phyloP scores from a whole-genome alignment of 2,329 filamentous ascomycete species.

The Colletotrichum chlorophyti region DNA sequence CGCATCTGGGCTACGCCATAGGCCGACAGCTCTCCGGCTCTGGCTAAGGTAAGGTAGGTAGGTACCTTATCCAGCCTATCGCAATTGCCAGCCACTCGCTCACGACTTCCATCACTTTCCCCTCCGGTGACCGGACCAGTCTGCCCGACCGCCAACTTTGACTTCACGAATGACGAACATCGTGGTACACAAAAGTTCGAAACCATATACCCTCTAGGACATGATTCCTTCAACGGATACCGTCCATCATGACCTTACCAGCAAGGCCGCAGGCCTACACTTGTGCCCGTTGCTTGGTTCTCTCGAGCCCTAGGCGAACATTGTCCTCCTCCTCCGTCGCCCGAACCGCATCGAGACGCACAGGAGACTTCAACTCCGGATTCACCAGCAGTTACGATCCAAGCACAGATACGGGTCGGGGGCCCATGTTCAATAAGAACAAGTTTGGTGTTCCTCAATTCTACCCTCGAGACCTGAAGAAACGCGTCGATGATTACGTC shows the following conservation, averaged over 20 bases:
- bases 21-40: constrained; percentile 7
- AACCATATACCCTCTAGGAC: not conserved
- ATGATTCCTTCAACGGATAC: constrained; percentile 16
- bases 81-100: constrained; percentile 4
- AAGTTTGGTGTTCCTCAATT: constrained; percentile 67
- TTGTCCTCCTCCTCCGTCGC: constrained; percentile 38
- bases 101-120: constrained; percentile 12
- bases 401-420: constrained; percentile 56
- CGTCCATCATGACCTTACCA: constrained; percentile 21
- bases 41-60: too few species aligned
- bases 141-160: not conserved
- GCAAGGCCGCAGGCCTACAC: constrained; percentile 24
- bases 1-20: constrained; percentile 16
- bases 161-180: not conserved
- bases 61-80: constrained; percentile 20
- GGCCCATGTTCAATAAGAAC: constrained; percentile 65
- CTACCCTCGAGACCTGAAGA: constrained; percentile 77
- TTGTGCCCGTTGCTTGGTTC: constrained; percentile 24
- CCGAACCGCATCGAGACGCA: constrained; percentile 44
- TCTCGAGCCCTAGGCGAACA: constrained; percentile 15
- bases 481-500: constrained; percentile 93
- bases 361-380: constrained; percentile 60
- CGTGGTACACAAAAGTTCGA: not conserved
- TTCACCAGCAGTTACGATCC: constrained; percentile 68
- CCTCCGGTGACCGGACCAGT: constrained; percentile 20